Percentiles rank a stretch among this genome's conserved stretches.
Conservation (phyloP, 177 flowering plant species). For the Vitis hybrid region DNA sequence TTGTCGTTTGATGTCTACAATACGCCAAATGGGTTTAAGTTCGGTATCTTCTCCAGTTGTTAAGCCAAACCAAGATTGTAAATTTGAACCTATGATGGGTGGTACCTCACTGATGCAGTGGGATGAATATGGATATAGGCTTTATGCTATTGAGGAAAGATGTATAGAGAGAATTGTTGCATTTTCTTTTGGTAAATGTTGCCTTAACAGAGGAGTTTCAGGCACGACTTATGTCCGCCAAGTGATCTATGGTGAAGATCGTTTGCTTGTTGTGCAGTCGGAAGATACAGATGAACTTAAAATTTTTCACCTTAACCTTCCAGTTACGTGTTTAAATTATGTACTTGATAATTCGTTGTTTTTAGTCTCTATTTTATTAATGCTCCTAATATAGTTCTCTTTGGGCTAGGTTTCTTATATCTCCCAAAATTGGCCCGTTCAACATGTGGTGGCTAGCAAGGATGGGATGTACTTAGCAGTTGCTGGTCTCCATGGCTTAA, state of each 20-base stretch:
- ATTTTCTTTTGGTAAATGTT: constrained; percentile 96
- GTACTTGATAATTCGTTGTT: background rate
- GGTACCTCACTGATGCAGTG: constrained; percentile 88
- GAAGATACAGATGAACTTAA: constrained; percentile 95
- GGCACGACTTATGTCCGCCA: constrained; percentile 83
- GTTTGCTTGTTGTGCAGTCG: constrained; percentile 87
- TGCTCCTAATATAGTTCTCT: constrained; percentile 20
- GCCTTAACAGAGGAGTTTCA: constrained; percentile 87
- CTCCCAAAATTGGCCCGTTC: constrained; percentile 96
- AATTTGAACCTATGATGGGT: constrained; percentile 83
- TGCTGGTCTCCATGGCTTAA: constrained; percentile 94
- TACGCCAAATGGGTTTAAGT: constrained; percentile 87
- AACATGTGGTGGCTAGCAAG: constrained; percentile 88
- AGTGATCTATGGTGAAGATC: constrained; percentile 92
- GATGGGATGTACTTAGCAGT: constrained; percentile 97
- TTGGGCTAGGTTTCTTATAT: constrained; percentile 79
- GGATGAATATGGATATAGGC: constrained; percentile 96
- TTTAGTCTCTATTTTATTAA: background rate
- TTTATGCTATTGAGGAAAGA: constrained; percentile 82
- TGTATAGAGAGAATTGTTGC: constrained; percentile 81
- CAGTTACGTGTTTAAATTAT: constrained; percentile 57
- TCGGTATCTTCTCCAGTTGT: constrained; percentile 85
- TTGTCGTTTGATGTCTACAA: constrained; percentile 94
- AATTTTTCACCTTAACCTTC: constrained; percentile 85
- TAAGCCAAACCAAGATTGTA: constrained; percentile 68